These are phyloP conservation scores for Helicocarpus griseus DNA, from an alignment of 2,329 filamentous ascomycete genomes.

Conservation along the genomic window DNA sequence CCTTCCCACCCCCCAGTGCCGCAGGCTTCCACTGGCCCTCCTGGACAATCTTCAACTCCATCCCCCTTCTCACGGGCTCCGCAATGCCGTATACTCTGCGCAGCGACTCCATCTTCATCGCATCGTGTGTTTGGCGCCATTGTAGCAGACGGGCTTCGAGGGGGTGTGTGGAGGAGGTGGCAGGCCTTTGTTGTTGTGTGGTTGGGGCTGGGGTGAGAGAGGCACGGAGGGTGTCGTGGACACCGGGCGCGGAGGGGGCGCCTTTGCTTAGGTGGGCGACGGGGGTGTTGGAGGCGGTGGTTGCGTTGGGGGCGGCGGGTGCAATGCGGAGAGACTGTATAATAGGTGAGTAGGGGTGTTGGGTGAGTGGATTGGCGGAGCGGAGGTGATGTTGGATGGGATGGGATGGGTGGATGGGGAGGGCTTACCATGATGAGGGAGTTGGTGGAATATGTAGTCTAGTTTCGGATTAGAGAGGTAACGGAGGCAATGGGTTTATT, in stretches of 20 bases:
- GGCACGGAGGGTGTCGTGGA: slow-evolving; percentile 85
- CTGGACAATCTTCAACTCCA: slow-evolving; percentile 86
- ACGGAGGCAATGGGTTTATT: neutral
- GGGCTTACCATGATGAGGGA: slow-evolving; percentile 7
- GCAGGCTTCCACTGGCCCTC: slow-evolving; percentile 66
- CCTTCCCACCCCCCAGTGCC: slow-evolving; percentile 50
- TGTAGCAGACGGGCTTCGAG: slow-evolving; percentile 80
- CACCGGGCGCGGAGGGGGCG: slow-evolving; percentile 82
- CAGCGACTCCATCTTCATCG: slow-evolving; percentile 77
- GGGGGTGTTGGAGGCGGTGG: slow-evolving; percentile 55
- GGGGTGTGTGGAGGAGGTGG: slow-evolving; percentile 63
- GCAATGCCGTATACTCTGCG: slow-evolving; percentile 82
- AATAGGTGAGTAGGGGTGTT: slow-evolving; percentile 3
- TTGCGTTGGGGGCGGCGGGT: slow-evolving; percentile 58
- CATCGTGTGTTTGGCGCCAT: slow-evolving; percentile 85
- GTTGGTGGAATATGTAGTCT: neutral
- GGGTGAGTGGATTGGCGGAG: neutral
- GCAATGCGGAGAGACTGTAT: slow-evolving; percentile 78
- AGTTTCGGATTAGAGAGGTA: neutral
- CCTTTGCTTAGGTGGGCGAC: slow-evolving; percentile 47
- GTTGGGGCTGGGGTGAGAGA: slow-evolving; percentile 56
- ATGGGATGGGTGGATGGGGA: neutral
- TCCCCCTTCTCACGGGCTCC: slow-evolving; percentile 82
- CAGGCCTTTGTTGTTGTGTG: slow-evolving; percentile 28
- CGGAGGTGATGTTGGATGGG: neutral